These are phyloP conservation scores for Podaxis rugospora DNA, from an alignment of 768 basidiomycete species.

Conservation along the genomic window DNA sequence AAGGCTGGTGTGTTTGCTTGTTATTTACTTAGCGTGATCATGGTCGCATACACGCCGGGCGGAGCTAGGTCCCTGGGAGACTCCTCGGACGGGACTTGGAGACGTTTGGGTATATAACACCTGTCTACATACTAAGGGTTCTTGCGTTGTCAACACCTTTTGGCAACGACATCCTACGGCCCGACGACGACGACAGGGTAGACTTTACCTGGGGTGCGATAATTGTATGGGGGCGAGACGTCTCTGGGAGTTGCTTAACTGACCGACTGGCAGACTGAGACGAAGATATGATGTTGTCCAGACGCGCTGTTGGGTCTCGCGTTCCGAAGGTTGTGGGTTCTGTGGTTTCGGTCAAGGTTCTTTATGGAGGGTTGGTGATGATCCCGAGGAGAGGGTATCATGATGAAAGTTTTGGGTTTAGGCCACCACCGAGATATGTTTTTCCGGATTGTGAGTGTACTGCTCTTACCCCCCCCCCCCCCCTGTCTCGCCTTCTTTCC, in stretches of 20 bases:
- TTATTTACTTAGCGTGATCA: background rate
- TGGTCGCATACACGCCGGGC: background rate
- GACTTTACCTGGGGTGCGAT: background rate
- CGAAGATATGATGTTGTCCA: background rate
- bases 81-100: background rate
- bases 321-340: background rate
- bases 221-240: background rate
- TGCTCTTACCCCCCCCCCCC: background rate
- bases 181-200: background rate
- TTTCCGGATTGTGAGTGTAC: slow-evolving; percentile 66
- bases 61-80: background rate
- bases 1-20: background rate
- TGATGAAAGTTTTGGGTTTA: slow-evolving; percentile 77
- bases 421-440: slow-evolving; percentile 55
- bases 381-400: slow-evolving; percentile 43
- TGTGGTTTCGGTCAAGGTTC: background rate
- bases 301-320: background rate
- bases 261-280: too few relatives aligned
- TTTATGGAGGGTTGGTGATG: background rate
- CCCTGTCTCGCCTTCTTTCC: background rate
- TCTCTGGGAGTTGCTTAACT: too few relatives aligned
- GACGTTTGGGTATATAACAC: background rate
- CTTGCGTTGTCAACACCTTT: background rate
- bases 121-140: background rate
- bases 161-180: background rate